Conservation (phyloP, 108 stramenopile genomes). For the Nannochloropsis oceanica region DNA sequence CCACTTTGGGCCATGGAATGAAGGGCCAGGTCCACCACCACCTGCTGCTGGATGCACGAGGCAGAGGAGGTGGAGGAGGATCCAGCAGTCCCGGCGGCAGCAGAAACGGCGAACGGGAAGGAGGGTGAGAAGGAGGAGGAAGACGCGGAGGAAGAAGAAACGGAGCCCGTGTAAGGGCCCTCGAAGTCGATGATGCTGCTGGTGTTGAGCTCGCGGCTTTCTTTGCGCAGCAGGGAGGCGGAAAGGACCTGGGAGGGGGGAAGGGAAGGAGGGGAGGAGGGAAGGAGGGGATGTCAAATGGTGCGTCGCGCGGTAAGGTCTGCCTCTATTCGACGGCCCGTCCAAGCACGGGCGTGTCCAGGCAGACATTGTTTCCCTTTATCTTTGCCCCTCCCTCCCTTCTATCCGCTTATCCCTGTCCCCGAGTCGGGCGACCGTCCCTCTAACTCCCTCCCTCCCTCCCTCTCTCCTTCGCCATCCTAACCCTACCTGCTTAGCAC, state of each 20-base stretch:
- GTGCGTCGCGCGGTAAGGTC: not conserved
- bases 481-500: not conserved
- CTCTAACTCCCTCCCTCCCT: not conserved
- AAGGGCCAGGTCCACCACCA: not conserved
- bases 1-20: not conserved
- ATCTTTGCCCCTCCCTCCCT: not conserved
- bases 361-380: not conserved
- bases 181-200: not conserved
- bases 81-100: not conserved
- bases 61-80: not conserved
- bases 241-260: not conserved
- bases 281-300: no score
- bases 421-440: no score
- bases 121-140: not conserved
- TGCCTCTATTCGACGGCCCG: no score
- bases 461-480: not conserved
- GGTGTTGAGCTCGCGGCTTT: not conserved
- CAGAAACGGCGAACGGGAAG: not conserved
- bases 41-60: not conserved
- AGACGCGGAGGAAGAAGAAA: not conserved
- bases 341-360: not conserved
- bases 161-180: not conserved
- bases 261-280: no score
- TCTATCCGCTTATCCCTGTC: no score
- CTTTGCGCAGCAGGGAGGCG: not conserved